Evolutionary conservation across 2,329 filamentous ascomycete species (phyloP).

Genomic region (Parastagonospora avenae): DNA sequence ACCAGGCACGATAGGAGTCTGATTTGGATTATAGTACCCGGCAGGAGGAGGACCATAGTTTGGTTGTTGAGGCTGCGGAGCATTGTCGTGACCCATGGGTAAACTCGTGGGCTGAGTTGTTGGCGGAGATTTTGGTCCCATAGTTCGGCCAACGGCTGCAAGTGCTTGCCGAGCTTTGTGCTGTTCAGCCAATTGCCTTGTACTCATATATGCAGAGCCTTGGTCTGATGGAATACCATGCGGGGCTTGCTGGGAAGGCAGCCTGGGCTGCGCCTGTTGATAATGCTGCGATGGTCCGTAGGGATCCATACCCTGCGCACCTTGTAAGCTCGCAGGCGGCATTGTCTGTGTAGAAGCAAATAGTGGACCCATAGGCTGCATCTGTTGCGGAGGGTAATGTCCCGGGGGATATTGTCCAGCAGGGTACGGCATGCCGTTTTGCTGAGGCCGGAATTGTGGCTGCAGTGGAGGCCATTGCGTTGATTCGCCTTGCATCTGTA

Average conservation of each 20-base stretch:
- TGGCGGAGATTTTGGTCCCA: conserved; percentile 6
- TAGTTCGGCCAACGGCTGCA: conserved; percentile 9
- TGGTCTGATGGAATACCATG: conserved; percentile 10
- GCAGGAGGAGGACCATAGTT: conserved; percentile 17
- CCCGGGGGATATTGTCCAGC: conserved; percentile 16
- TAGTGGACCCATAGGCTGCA: conserved; percentile 20
- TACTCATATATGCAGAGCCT: conserved; percentile 28
- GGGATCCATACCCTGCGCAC: conserved; percentile 14
- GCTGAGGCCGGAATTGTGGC: conserved; percentile 20
- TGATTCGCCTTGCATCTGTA: conserved; percentile 11
- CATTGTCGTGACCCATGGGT: conserved; percentile 9
- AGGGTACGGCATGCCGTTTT: conserved; percentile 16
- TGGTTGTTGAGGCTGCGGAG: conserved; percentile 10
- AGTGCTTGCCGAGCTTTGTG: conserved; percentile 15
- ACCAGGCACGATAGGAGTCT: conserved; percentile 9
- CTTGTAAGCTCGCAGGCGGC: conserved; percentile 15
- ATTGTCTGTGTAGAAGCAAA: conserved; percentile 14
- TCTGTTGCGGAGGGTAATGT: conserved; percentile 12
- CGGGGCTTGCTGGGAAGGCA: conserved; percentile 9
- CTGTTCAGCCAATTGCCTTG: conserved; percentile 29
- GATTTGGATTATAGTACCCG: conserved; percentile 34
- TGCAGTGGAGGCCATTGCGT: conserved; percentile 25
- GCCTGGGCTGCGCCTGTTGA: conserved; percentile 11
- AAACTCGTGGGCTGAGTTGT: conserved; percentile 2
- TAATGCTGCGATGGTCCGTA: conserved; percentile 16